A percentile compares a stretch with the other conserved stretches of the same genome.
Evolutionary conservation across 495 filamentous ascomycete species (phyloP).

Genomic region (Aspergillus haitiensis): DNA sequence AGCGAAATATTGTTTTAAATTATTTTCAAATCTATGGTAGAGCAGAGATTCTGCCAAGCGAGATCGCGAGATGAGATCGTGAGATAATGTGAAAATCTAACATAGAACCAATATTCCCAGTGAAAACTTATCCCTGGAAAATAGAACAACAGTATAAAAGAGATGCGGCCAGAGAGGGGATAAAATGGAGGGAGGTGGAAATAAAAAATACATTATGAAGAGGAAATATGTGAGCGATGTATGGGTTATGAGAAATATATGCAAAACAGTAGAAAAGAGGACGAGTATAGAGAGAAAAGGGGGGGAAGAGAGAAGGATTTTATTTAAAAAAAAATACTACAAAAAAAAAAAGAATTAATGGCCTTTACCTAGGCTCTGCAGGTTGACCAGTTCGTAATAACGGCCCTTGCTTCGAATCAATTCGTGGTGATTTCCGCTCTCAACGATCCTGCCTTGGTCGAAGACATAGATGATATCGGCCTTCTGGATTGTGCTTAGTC

Average conservation of each 20-base stretch:
- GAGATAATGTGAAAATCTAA: conserved; percentile 12
- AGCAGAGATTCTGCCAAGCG: conserved; percentile 8
- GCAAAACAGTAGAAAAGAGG: conserved; percentile 6
- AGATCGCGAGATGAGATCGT: conserved; percentile 3
- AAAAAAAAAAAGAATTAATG: conserved; percentile 22
- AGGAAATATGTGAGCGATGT: not conserved
- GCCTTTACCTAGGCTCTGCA: conserved; percentile 74
- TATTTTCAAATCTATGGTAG: conserved; percentile 3
- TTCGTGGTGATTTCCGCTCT: conserved; percentile 69
- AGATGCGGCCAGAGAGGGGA: not conserved
- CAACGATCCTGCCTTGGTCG: conserved; percentile 71
- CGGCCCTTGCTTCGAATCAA: conserved; percentile 65
- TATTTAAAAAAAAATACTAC: conserved; percentile 14
- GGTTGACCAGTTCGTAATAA: conserved; percentile 74
- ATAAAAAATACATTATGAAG: conserved; percentile 12
- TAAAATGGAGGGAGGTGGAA: not conserved
- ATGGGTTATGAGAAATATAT: not conserved
- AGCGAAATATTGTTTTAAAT: conserved; percentile 8
- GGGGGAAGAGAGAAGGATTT: not conserved
- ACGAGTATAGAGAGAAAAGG: conserved; percentile 1
- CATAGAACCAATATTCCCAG: conserved; percentile 2
- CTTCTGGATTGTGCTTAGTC: conserved; percentile 76
- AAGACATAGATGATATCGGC: conserved; percentile 85
- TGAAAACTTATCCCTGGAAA: not conserved
- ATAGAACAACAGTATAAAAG: not conserved